Conservation (phyloP, 768 basidiomycete genomes). For the Chalciporus chontae region DNA sequence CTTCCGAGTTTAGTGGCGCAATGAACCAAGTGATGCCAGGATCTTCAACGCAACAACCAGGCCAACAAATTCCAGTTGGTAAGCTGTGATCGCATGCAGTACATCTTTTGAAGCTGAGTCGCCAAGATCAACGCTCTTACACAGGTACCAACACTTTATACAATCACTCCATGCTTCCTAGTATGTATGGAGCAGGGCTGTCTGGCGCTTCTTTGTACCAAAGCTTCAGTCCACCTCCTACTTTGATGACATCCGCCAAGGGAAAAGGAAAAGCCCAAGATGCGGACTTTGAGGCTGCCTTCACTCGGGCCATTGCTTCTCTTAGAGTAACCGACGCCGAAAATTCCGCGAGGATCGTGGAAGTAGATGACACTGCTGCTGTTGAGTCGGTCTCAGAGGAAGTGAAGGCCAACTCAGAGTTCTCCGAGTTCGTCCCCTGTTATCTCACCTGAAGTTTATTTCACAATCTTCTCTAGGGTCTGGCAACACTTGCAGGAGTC, state of each 20-base stretch:
- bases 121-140: slow-evolving; percentile 36
- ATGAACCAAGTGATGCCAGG: slow-evolving; percentile 21
- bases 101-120: slow-evolving; percentile 1
- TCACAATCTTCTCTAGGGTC: slow-evolving; percentile 37
- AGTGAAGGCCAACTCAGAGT: slow-evolving; percentile 36
- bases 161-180: slow-evolving; percentile 32
- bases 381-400: slow-evolving; percentile 40
- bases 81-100: neutral
- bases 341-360: slow-evolving; percentile 48
- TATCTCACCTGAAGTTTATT: neutral
- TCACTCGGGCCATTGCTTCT: slow-evolving; percentile 62
- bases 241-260: slow-evolving; percentile 34
- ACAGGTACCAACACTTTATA: slow-evolving; percentile 35
- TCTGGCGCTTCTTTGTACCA: slow-evolving; percentile 35
- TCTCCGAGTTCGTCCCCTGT: slow-evolving; percentile 47
- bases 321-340: slow-evolving; percentile 39
- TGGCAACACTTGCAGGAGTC: slow-evolving; percentile 63
- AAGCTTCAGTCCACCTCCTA: slow-evolving; percentile 21
- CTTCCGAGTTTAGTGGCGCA: slow-evolving; percentile 48
- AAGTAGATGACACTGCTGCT: slow-evolving; percentile 44
- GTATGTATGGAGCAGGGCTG: slow-evolving; percentile 33
- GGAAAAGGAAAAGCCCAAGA: slow-evolving; percentile 81
- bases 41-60: slow-evolving; percentile 32
- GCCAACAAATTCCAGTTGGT: slow-evolving; percentile 26
- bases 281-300: slow-evolving; percentile 83